phyloP scores from a whole-genome alignment of 176 grass and related monocot genomes.

The Dactylis glomerata region DNA sequence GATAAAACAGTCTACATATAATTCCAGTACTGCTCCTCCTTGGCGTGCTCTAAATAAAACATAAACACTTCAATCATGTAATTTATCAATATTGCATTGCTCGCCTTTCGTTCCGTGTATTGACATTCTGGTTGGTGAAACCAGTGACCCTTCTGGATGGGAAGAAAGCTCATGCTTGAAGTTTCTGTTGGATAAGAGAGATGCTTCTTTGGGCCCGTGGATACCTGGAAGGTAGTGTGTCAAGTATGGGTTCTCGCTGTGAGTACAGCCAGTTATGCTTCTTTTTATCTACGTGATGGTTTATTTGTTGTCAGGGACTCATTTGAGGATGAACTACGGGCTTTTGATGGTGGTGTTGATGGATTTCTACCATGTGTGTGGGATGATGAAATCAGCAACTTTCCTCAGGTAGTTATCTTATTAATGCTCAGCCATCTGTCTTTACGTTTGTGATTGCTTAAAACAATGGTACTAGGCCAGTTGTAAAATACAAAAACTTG shows the following conservation, averaged over 20 bases:
- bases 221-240: constrained; percentile 89
- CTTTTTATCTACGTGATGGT: constrained; percentile 16
- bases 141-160: constrained; percentile 90
- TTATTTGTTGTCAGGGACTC: constrained; percentile 68
- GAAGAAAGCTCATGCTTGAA: constrained; percentile 97
- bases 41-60: not conserved
- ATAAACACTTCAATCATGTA: not conserved
- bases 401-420: constrained; percentile 77
- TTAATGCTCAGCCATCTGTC: constrained; percentile 11
- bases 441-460: constrained; percentile 23
- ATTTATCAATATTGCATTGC: constrained; percentile 4
- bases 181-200: constrained; percentile 91
- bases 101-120: constrained; percentile 3
- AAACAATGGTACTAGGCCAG: not conserved
- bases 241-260: constrained; percentile 25
- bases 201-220: constrained; percentile 88
- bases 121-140: constrained; percentile 28
- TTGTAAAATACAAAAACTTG: not conserved
- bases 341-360: constrained; percentile 77
- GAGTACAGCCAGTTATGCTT: constrained; percentile 13
- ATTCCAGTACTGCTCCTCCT: not conserved
- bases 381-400: constrained; percentile 82
- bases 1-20: not conserved
- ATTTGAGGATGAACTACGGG: constrained; percentile 96
- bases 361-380: constrained; percentile 88